These are phyloP conservation scores for Chaetomium cochliodes DNA, from an alignment of 495 filamentous ascomycete species.

Conservation along the genomic window DNA sequence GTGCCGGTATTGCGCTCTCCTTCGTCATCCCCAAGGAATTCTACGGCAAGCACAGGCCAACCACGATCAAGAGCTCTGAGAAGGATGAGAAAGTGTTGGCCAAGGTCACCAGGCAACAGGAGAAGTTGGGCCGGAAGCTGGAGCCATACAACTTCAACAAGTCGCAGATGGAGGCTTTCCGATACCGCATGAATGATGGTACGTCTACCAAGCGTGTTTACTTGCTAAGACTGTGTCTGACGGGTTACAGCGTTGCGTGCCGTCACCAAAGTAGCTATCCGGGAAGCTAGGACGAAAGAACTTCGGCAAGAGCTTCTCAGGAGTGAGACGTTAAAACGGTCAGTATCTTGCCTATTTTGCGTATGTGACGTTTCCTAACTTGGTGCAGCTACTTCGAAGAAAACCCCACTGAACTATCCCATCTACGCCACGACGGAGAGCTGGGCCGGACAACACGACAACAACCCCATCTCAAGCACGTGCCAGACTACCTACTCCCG, in stretches of 20 bases:
- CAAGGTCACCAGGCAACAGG: conserved; percentile 69
- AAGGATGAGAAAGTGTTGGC: conserved; percentile 80
- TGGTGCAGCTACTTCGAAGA: conserved; percentile 76
- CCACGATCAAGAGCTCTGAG: conserved; percentile 63
- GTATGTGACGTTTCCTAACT: background rate
- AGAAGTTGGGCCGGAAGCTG: conserved; percentile 70
- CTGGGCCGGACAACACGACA: conserved; percentile 67
- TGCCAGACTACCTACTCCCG: conserved; percentile 92
- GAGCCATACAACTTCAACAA: conserved; percentile 93
- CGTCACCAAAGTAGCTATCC: conserved; percentile 77
- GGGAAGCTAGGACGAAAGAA: conserved; percentile 86
- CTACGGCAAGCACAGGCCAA: conserved; percentile 87
- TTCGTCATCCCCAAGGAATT: conserved; percentile 81
- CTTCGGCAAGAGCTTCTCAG: conserved; percentile 85
- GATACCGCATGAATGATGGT: conserved; percentile 92
- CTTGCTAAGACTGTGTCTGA: background rate
- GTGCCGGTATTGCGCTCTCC: conserved; percentile 89
- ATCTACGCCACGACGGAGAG: conserved; percentile 89
- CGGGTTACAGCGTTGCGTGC: conserved; percentile 52
- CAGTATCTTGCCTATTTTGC: conserved; percentile 5
- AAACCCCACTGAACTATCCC: conserved; percentile 82
- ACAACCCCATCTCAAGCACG: conserved; percentile 89
- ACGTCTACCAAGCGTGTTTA: conserved; percentile 1
- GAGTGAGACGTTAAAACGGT: conserved; percentile 84
- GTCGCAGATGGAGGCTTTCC: conserved; percentile 85